These are phyloP conservation scores for Psilocybe azurescens DNA, from an alignment of 768 basidiomycete genomes.

Conservation along the genomic window DNA sequence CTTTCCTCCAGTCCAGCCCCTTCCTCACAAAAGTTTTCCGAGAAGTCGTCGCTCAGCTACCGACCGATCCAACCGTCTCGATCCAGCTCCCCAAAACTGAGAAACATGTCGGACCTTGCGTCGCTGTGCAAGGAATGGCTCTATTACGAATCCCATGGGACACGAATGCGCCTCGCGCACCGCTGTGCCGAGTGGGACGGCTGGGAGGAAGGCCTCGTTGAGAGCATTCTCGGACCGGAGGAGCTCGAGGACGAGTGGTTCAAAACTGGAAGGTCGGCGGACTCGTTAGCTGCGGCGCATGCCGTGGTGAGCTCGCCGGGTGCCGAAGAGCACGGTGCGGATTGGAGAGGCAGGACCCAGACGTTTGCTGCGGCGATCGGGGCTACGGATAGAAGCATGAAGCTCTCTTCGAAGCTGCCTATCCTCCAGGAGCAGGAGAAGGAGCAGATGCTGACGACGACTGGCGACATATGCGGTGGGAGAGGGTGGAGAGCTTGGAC, in stretches of 20 bases:
- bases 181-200: constrained; percentile 89
- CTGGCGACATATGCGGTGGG: constrained; percentile 81
- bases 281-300: constrained; percentile 10
- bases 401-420: constrained; percentile 51
- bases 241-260: constrained; percentile 80
- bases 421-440: constrained; percentile 66
- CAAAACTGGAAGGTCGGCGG: constrained; percentile 25
- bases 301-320: constrained; percentile 28
- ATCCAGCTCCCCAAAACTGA: constrained; percentile 22
- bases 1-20: constrained; percentile 78
- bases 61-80: constrained; percentile 31
- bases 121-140: constrained; percentile 73
- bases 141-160: constrained; percentile 68
- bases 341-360: constrained; percentile 5
- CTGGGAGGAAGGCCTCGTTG: constrained; percentile 86
- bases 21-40: constrained; percentile 78
- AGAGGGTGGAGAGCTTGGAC: constrained; percentile 80
- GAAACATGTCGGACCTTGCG: constrained; percentile 19
- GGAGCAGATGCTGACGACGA: constrained; percentile 72
- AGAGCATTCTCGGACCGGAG: constrained; percentile 74
- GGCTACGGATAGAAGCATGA: constrained; percentile 22
- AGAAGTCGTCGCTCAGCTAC: constrained; percentile 60
- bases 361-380: constrained; percentile 3
- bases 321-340: constrained; percentile 14
- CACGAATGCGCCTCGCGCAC: constrained; percentile 75